Conservation (phyloP, 75 land plant genomes). For the Selaginella tamariscina region DNA sequence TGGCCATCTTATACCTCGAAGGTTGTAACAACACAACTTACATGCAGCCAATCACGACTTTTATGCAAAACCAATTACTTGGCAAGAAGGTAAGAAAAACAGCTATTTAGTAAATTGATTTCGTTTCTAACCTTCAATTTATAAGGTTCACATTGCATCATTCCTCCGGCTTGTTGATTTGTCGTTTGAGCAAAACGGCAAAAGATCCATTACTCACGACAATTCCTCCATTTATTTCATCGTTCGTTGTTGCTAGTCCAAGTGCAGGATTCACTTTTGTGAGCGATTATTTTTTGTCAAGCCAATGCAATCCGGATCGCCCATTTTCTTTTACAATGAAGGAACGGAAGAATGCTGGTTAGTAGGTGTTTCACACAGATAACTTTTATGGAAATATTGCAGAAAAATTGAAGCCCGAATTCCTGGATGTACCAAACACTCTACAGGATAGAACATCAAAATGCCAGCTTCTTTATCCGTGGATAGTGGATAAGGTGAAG, state of each 20-base stretch:
- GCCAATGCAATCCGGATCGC: not conserved
- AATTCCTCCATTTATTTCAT: slow-evolving; percentile 1
- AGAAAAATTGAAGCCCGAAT: not conserved
- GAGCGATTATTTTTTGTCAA: not conserved
- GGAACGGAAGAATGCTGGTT: not conserved
- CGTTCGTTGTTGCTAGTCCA: not conserved
- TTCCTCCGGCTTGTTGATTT: not conserved
- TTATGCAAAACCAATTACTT: slow-evolving; percentile 1
- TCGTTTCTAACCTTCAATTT: not conserved
- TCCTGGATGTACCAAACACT: not conserved
- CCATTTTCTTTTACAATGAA: not conserved
- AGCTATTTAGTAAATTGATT: not conserved
- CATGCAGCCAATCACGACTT: not conserved
- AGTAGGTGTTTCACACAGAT: not conserved
- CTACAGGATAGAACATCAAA: slow-evolving; percentile 1
- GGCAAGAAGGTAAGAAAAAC: not conserved
- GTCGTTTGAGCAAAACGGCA: not conserved
- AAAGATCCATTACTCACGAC: not conserved
- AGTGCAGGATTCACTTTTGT: not conserved
- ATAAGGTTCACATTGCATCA: not conserved
- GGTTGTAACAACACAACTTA: not conserved
- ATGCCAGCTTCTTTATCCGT: not conserved
- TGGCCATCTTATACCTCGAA: slow-evolving; percentile 1
- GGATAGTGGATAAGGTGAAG: slow-evolving; percentile 3
- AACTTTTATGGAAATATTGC: slow-evolving; percentile 2